These are phyloP conservation scores for Aspergillus oerlinghausenensis DNA, from an alignment of 2,329 filamentous ascomycete genomes.

Conservation along the genomic window DNA sequence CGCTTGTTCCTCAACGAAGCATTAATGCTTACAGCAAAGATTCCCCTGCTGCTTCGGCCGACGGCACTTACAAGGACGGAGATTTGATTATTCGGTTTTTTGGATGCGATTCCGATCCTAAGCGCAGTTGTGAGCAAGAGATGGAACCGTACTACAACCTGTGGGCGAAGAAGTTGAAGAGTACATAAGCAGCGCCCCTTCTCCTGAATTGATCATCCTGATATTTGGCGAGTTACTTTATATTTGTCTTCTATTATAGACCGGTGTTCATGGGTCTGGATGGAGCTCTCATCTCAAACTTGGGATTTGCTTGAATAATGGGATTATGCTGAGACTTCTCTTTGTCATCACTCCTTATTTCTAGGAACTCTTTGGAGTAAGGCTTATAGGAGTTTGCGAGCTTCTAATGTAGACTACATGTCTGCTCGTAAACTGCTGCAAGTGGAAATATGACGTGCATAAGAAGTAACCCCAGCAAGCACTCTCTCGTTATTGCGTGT, in stretches of 20 bases:
- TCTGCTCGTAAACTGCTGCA: not conserved
- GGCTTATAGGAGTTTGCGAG: not conserved
- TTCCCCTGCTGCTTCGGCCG: constrained; percentile 36
- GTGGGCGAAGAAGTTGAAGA: constrained; percentile 35
- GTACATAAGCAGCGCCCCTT: constrained; percentile 7
- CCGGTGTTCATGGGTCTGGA: not conserved
- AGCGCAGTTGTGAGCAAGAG: constrained; percentile 66
- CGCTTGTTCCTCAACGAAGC: constrained; percentile 77
- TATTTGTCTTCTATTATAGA: not conserved
- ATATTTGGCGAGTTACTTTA: not conserved
- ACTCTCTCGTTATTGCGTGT: not conserved
- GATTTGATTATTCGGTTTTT: constrained; percentile 79
- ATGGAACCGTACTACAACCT: constrained; percentile 52
- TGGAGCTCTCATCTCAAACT: not conserved
- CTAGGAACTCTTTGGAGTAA: not conserved
- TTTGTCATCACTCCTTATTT: not conserved
- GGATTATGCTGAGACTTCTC: not conserved
- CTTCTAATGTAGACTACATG: not conserved
- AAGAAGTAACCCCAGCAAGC: not conserved
- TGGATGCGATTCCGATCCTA: constrained; percentile 58
- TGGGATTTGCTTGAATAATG: not conserved
- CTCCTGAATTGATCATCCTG: not conserved
- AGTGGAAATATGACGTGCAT: not conserved
- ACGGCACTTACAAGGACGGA: constrained; percentile 70
- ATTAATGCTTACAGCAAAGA: constrained; percentile 71